These are phyloP conservation scores for Phytophthora parvispora DNA, from an alignment of 352 stramenopile species.

Conservation along the genomic window DNA sequence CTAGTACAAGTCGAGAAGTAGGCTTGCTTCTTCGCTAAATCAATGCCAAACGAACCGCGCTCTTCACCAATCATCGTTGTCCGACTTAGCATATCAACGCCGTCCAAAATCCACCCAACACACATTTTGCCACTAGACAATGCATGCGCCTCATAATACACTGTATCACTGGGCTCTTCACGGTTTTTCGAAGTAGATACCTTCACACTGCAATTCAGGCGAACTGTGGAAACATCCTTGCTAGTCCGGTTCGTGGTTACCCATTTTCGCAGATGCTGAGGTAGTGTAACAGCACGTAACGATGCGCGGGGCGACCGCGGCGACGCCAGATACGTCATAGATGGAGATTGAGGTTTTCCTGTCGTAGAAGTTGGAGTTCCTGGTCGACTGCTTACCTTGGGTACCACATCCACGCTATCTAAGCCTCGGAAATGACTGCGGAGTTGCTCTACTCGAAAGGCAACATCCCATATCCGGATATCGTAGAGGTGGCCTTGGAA, in stretches of 20 bases:
- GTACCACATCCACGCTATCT: conserved; percentile 35
- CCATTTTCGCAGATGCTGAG: conserved; percentile 58
- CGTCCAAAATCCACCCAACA: conserved; percentile 59
- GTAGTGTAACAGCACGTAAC: conserved; percentile 35
- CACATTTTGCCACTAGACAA: conserved; percentile 62
- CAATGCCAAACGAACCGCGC: conserved; percentile 51
- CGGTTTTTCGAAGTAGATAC: neutral
- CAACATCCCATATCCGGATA: conserved; percentile 71
- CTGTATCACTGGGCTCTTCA: neutral
- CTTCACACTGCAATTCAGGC: conserved; percentile 39
- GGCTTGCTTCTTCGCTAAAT: conserved; percentile 43
- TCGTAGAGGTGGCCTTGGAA: conserved; percentile 60
- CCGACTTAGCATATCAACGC: conserved; percentile 9
- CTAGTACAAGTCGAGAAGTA: conserved; percentile 36
- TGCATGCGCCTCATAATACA: conserved; percentile 69
- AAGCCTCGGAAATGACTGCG: conserved; percentile 61
- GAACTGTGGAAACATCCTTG: conserved; percentile 50
- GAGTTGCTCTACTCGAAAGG: conserved; percentile 63
- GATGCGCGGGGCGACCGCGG: conserved; percentile 50
- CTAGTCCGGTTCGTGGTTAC: conserved; percentile 64
- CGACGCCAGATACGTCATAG: conserved; percentile 30
- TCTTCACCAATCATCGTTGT: conserved; percentile 55
- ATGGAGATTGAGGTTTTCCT: conserved; percentile 23
- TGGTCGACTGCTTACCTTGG: conserved; percentile 24
- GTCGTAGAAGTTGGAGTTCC: conserved; percentile 26